Conservation (phyloP, 208 protist genomes). For the Leishmania martiniquensis region DNA sequence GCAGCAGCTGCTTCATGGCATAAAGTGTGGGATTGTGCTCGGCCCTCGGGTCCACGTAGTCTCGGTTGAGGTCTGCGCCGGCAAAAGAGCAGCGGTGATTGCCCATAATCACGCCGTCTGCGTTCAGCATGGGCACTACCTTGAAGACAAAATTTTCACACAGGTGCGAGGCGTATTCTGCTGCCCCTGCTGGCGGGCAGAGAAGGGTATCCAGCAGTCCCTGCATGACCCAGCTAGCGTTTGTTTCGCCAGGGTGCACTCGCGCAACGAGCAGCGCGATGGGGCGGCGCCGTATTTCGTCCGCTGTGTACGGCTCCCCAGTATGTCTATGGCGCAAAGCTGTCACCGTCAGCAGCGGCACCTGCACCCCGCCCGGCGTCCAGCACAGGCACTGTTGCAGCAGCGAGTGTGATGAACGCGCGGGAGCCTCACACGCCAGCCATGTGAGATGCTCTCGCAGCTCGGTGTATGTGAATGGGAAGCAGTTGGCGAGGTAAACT, state of each 20-base stretch:
- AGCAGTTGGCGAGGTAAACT: slow-evolving; percentile 95
- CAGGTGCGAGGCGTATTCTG: slow-evolving; percentile 32
- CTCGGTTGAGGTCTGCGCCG: slow-evolving; percentile 96
- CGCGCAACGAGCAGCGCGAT: slow-evolving; percentile 93
- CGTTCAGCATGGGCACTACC: slow-evolving; percentile 98
- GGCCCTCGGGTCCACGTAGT: slow-evolving; percentile 82
- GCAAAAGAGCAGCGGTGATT: slow-evolving; percentile 97
- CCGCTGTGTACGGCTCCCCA: slow-evolving; percentile 28
- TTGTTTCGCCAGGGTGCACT: slow-evolving; percentile 98
- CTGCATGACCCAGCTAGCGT: slow-evolving; percentile 96
- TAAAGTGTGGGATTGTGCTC: slow-evolving; percentile 86
- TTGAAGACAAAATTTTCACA: slow-evolving; percentile 91
- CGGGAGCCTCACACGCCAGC: slow-evolving; percentile 26
- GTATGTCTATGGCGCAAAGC: slow-evolving; percentile 24
- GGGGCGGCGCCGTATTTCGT: slow-evolving; percentile 61
- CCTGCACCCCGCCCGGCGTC: slow-evolving; percentile 81
- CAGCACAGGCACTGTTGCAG: slow-evolving; percentile 78
- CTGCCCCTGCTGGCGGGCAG: slow-evolving; percentile 5
- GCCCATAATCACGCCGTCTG: slow-evolving; percentile 97
- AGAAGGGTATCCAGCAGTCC: slow-evolving; percentile 93
- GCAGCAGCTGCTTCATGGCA: slow-evolving; percentile 76
- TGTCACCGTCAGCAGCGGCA: slow-evolving; percentile 94
- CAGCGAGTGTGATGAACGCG: slow-evolving; percentile 1
- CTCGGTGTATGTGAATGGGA: slow-evolving; percentile 97
- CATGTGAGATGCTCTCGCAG: slow-evolving; percentile 62